Conservation (phyloP, 768 basidiomycete species). For the Pulveroboletus sp. region DNA sequence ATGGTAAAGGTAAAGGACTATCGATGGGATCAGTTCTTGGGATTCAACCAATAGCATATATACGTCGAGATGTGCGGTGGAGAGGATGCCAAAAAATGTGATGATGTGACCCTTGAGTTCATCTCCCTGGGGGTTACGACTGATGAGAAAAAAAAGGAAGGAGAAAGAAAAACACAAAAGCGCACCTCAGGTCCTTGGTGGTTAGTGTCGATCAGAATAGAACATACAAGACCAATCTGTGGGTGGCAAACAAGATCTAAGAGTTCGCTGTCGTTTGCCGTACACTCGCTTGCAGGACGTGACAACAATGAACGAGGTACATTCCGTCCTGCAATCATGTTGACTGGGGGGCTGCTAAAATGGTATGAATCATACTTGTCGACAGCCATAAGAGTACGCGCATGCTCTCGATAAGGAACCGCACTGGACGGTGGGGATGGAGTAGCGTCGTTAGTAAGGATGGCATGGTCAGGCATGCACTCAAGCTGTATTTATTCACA, state of each 20-base stretch:
- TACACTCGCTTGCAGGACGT: conserved; percentile 25
- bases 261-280: conserved; percentile 16
- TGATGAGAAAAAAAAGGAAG: not conserved
- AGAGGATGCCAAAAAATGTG: conserved; percentile 38
- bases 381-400: conserved; percentile 53
- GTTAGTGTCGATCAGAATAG: conserved; percentile 41
- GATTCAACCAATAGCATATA: conserved; percentile 41
- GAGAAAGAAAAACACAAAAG: not conserved
- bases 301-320: conserved; percentile 43
- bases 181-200: conserved; percentile 41
- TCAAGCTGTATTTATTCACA: conserved; percentile 30
- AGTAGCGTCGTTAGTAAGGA: conserved; percentile 47
- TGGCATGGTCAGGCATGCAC: conserved; percentile 34
- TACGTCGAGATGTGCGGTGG: conserved; percentile 36
- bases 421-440: conserved; percentile 44
- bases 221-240: conserved; percentile 47
- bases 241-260: conserved; percentile 31
- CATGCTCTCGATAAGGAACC: conserved; percentile 45
- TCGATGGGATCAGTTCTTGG: conserved; percentile 55
- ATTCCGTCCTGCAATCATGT: conserved; percentile 35
- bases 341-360: conserved; percentile 2
- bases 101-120: conserved; percentile 36
- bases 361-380: conserved; percentile 31
- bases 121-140: conserved; percentile 28
- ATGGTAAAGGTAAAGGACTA: conserved; percentile 52